These are phyloP conservation scores for Podospora comata DNA, from an alignment of 495 filamentous ascomycete species.

Conservation along the genomic window DNA sequence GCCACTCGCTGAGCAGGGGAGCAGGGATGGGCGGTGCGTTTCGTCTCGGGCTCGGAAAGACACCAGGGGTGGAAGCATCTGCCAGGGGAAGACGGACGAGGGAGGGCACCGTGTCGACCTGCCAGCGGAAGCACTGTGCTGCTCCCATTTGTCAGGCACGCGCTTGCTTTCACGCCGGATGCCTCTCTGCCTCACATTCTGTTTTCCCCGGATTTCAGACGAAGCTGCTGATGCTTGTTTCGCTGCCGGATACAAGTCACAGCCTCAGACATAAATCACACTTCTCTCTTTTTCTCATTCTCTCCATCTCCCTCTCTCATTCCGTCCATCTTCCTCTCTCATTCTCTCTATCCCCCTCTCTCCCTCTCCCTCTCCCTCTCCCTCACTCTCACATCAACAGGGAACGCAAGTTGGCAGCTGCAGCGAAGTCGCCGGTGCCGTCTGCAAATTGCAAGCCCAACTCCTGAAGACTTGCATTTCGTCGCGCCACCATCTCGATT, in stretches of 20 bases:
- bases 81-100: conserved; percentile 14
- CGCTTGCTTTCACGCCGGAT: neutral
- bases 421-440: neutral
- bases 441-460: conserved; percentile 5
- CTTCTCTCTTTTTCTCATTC: no score
- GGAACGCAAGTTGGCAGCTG: conserved; percentile 12
- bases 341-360: neutral
- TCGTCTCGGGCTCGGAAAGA: conserved; percentile 1
- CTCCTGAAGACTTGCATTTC: conserved; percentile 18
- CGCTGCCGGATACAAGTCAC: no score
- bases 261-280: neutral
- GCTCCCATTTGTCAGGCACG: neutral
- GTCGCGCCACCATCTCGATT: conserved; percentile 24
- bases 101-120: conserved; percentile 1
- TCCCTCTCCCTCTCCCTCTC: neutral
- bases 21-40: conserved; percentile 23
- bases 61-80: conserved; percentile 13
- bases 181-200: neutral
- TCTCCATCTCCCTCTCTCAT: neutral
- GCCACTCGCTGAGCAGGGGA: conserved; percentile 27
- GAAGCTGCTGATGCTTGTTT: no score
- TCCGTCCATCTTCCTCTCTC: no score
- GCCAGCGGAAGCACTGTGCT: neutral
- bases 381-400: neutral
- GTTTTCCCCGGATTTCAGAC: neutral